A percentile compares a stretch with the other conserved stretches of the same genome.
These are phyloP conservation scores for Coprinopsis cinerea DNA, from an alignment of 768 basidiomycete species.

Conservation along the genomic window DNA sequence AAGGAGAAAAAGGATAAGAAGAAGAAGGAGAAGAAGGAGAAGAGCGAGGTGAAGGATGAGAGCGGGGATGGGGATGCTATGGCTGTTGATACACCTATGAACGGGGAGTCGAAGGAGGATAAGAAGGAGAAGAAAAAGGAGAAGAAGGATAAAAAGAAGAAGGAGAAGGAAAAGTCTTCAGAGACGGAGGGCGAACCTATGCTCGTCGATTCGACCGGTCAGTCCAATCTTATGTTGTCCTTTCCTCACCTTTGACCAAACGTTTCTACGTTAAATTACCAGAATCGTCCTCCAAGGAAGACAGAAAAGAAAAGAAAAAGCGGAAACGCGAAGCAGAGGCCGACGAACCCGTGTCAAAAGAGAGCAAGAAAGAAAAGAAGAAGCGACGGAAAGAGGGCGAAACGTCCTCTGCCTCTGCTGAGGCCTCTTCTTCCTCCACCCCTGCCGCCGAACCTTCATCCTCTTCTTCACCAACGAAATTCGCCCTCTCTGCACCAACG, in stretches of 20 bases:
- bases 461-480: conserved; percentile 11
- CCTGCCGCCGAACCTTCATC: conserved; percentile 14
- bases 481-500: conserved; percentile 18
- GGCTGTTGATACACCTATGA: conserved; percentile 9
- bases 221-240: background rate
- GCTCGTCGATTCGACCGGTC: background rate
- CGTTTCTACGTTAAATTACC: conserved; percentile 4
- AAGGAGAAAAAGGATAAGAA: conserved; percentile 18
- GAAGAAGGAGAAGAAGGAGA: conserved; percentile 19
- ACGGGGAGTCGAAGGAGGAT: background rate
- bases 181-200: background rate
- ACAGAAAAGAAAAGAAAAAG: conserved; percentile 35
- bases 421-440: conserved; percentile 11
- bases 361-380: conserved; percentile 39
- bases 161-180: background rate
- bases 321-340: conserved; percentile 32
- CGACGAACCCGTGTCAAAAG: conserved; percentile 16
- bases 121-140: conserved; percentile 28
- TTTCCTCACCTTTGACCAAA: background rate
- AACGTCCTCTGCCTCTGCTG: conserved; percentile 14
- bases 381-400: conserved; percentile 32
- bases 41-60: conserved; percentile 15
- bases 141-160: conserved; percentile 14
- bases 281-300: conserved; percentile 18
- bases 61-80: conserved; percentile 11